Percentiles rank a stretch among this genome's conserved stretches.
Evolutionary conservation across 345 rosid species (phyloP).

Genomic region (Salix dunnii): DNA sequence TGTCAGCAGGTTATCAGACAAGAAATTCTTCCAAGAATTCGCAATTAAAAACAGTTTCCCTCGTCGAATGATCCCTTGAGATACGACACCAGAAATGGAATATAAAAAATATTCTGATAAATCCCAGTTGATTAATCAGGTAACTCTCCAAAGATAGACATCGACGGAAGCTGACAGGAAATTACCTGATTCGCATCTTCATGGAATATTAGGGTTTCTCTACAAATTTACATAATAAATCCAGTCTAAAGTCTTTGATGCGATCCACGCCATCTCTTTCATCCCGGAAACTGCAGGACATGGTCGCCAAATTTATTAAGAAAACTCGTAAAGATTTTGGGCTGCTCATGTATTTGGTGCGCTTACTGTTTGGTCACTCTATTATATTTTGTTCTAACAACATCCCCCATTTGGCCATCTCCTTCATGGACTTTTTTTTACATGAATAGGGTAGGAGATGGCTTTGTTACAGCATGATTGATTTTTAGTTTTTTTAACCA

Average conservation of each 20-base stretch:
- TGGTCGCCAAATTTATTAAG: not conserved
- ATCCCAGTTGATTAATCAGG: no score
- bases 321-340: no score
- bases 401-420: no score
- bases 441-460: no score
- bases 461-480: no score
- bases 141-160: not conserved
- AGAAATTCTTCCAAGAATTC: not conserved
- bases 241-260: not conserved
- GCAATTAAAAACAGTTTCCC: not conserved
- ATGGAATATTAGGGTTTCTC: not conserved
- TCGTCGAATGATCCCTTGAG: not conserved
- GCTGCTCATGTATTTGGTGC: not conserved
- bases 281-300: not conserved
- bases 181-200: constrained; percentile 9
- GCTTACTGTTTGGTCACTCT: not conserved
- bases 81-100: not conserved
- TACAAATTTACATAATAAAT: not conserved
- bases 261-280: not conserved
- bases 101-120: not conserved
- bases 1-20: not conserved
- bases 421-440: no score
- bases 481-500: no score
- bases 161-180: not conserved
- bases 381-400: no score